Evolutionary conservation across 208 protist species (phyloP), one percentile per base, ranked within the genome.

Genomic region (Naegleria gruberi): DNA sequence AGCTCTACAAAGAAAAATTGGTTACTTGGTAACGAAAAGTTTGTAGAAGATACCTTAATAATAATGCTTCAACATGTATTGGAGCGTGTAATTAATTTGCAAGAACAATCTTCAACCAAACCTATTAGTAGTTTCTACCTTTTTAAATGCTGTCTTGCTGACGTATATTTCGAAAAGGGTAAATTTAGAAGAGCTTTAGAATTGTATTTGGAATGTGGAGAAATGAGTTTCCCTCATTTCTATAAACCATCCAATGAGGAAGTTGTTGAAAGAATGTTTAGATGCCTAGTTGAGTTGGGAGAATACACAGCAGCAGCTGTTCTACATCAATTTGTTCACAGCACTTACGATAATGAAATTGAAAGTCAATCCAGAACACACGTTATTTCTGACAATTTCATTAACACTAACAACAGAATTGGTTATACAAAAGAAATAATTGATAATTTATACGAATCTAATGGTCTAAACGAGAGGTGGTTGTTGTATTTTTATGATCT

Each of bases 171-270:
- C 34, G 65, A 77, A n/a, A 77, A 77, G 65, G 65, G 65, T 37
- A 77, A 77, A n/a, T 77, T 37, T 77, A 77, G 34, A 26, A 77
- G 30, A 77, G 65, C 65, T 15, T n/a, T 77, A 37, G 30, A 77
- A 77, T n/a, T 77, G 19, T 77, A 77, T 77, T 77, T 77, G 30
- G 65, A 77, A 77, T 77, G 65, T 77, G 65, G 65, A 37, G 65
- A 30, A 37, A 77, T 5, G 0, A 77, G 34, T 37, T 77, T 77
- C 34, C 65, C 65, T 77, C 65, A 37, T 8, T 77, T 77, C 8
- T 77, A 77, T 77, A 77, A n/a, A 37, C 65, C 65, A 19, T 37
- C 19, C 12, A 77, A 77, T 37, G 65, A 77, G 1, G 65, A 77
- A 37, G 65, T 77, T 77, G 65, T 77, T 7, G 65, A 77, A 37